Conservation (phyloP, 768 basidiomycete genomes). For the Rhodotorula taiwanensis region DNA sequence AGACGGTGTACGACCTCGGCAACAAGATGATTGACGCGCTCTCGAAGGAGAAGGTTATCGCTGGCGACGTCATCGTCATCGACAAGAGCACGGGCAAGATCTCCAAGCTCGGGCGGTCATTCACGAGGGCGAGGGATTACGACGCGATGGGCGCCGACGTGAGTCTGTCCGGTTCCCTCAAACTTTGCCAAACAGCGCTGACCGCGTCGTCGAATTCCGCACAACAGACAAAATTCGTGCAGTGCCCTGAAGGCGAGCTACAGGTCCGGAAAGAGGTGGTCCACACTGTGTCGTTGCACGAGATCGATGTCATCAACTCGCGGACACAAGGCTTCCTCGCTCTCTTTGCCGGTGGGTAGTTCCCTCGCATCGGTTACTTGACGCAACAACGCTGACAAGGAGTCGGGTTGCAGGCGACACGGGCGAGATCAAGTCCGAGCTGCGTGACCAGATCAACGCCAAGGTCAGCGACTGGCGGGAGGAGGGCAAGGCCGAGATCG, state of each 20-base stretch:
- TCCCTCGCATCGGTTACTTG: too few species aligned
- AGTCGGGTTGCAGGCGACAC: slow-evolving; percentile 76
- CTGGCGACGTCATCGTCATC: slow-evolving; percentile 88
- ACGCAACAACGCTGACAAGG: background rate
- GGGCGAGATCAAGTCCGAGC: slow-evolving; percentile 95
- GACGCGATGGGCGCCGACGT: slow-evolving; percentile 99
- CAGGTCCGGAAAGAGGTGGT: slow-evolving; percentile 96
- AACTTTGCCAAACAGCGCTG: too few species aligned
- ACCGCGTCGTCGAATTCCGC: background rate
- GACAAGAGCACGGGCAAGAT: slow-evolving; percentile 97
- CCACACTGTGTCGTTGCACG: slow-evolving; percentile 94
- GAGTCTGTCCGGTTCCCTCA: slow-evolving; percentile 43
- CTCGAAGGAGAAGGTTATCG: slow-evolving; percentile 89
- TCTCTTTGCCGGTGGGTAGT: slow-evolving; percentile 50
- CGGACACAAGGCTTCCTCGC: slow-evolving; percentile 98
- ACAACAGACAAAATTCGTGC: slow-evolving; percentile 86
- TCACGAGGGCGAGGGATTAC: slow-evolving; percentile 94
- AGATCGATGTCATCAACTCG: slow-evolving; percentile 99
- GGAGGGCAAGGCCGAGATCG: slow-evolving; percentile 95
- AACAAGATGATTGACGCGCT: slow-evolving; percentile 98
- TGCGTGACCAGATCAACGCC: slow-evolving; percentile 90
- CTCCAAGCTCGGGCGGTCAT: slow-evolving; percentile 89
- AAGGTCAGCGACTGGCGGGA: slow-evolving; percentile 97
- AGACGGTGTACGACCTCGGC: slow-evolving; percentile 96
- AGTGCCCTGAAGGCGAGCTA: slow-evolving; percentile 95